A percentile compares a stretch with the other conserved stretches of the same genome.
Conservation (phyloP, 176 grass and related monocot species). For the Avena eriantha region DNA sequence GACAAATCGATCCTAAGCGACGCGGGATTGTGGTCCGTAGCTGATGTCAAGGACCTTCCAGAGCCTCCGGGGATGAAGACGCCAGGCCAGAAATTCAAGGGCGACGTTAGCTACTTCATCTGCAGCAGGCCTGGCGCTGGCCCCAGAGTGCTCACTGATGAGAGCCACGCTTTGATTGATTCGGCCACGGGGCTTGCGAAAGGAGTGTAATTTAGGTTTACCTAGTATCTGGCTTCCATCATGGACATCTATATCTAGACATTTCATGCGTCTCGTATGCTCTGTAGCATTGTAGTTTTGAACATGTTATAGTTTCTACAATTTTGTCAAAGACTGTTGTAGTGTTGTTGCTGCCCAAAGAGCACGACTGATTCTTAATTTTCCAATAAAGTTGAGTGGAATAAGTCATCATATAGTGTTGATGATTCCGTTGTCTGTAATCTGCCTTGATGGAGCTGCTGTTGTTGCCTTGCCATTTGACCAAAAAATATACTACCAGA, state of each 20-base stretch:
- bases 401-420: not conserved
- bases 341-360: not conserved
- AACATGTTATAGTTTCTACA: not conserved
- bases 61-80: conserved; percentile 63
- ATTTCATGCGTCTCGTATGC: not conserved
- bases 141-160: conserved; percentile 38
- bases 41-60: conserved; percentile 69
- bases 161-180: conserved; percentile 51
- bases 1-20: conserved; percentile 84
- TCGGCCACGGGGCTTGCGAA: conserved; percentile 46
- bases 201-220: conserved; percentile 35
- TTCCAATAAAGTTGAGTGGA: not conserved
- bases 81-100: conserved; percentile 51
- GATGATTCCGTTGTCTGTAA: not conserved
- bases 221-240: not conserved
- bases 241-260: not conserved
- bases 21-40: conserved; percentile 65
- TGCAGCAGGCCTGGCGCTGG: conserved; percentile 58
- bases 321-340: not conserved
- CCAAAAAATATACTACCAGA: not conserved
- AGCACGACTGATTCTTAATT: not conserved
- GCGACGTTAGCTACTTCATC: conserved; percentile 56
- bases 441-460: not conserved
- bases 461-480: not conserved
- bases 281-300: conserved; percentile 14